A percentile compares a stretch with the other conserved stretches of the same genome.
phyloP scores from a whole-genome alignment of 2,329 filamentous ascomycete genomes.

The Drechslerella dactyloides region DNA sequence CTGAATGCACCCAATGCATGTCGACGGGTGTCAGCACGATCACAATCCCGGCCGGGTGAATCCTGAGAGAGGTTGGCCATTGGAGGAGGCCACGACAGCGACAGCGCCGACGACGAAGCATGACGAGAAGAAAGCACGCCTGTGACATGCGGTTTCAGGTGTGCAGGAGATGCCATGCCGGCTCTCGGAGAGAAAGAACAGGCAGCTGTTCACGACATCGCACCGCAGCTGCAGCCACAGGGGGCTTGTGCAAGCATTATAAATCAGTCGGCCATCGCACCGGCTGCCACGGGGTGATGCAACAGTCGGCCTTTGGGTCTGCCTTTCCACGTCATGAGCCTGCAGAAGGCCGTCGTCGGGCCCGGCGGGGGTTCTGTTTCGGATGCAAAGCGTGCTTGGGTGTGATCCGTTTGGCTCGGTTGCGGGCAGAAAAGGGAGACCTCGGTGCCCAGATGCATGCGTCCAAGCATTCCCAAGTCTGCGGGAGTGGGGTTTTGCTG shows the following conservation, averaged over 20 bases:
- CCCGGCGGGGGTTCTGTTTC: constrained; percentile 19
- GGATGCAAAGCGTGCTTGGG: constrained; percentile 12
- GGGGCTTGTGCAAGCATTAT: no score
- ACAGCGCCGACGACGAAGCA: no score
- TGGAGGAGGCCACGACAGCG: no score
- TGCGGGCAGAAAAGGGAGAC: constrained; percentile 24
- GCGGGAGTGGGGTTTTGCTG: constrained; percentile 16
- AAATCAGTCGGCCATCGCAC: background rate
- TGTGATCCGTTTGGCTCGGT: constrained; percentile 45
- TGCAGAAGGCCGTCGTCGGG: background rate
- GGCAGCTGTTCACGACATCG: no score
- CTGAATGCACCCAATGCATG: constrained; percentile 26
- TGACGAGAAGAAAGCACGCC: no score
- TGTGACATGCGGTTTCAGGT: no score
- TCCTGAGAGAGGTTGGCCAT: no score
- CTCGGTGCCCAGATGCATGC: constrained; percentile 1
- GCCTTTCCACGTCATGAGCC: constrained; percentile 49
- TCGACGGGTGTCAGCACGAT: constrained; percentile 1
- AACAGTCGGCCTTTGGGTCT: constrained; percentile 41
- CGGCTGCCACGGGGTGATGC: constrained; percentile 7
- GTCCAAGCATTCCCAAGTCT: no score
- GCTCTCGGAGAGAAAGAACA: no score
- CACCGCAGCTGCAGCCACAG: no score
- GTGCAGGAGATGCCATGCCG: no score
- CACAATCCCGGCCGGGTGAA: no score